phyloP scores from a whole-genome alignment of 768 basidiomycete genomes.

The Gloeophyllum trabeum region DNA sequence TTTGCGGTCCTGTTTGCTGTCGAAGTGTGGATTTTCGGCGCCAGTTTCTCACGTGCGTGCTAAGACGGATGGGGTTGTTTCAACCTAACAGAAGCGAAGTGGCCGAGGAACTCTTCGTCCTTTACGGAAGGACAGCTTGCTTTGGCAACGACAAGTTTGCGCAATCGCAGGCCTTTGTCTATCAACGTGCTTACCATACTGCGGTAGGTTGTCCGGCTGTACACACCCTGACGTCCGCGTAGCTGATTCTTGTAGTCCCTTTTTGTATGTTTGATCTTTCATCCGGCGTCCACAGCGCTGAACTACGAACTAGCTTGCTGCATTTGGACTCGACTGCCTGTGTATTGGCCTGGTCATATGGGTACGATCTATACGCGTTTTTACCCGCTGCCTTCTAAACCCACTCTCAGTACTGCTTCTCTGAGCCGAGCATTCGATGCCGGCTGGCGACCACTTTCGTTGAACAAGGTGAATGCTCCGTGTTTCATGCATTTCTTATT shows the following conservation, averaged over 20 bases:
- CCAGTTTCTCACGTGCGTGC: not conserved
- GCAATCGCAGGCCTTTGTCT: not conserved
- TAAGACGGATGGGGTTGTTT: not conserved
- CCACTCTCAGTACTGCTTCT: constrained; percentile 8
- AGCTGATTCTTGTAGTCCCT: no score
- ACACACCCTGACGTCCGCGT: no score
- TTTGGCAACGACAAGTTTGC: not conserved
- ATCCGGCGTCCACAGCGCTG: no score
- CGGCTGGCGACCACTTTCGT: constrained; percentile 7
- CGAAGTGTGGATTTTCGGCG: not conserved
- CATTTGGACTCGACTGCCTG: constrained; percentile 4
- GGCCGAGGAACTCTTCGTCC: not conserved
- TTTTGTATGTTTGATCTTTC: no score
- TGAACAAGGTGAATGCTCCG: constrained; percentile 6
- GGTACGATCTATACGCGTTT: not conserved
- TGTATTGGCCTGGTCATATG: constrained; percentile 5
- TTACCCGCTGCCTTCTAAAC: not conserved
- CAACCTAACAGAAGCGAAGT: not conserved
- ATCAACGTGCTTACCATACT: not conserved
- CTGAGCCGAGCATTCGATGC: constrained; percentile 3
- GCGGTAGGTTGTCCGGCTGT: not conserved
- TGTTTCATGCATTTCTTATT: no score
- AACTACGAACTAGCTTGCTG: constrained; percentile 4
- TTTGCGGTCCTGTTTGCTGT: not conserved
- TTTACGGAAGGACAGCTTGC: not conserved